Evolutionary conservation across 2,329 filamentous ascomycete species (phyloP), one percentile per base, ranked within the genome.

Genomic region (Diaporthe batatas): DNA sequence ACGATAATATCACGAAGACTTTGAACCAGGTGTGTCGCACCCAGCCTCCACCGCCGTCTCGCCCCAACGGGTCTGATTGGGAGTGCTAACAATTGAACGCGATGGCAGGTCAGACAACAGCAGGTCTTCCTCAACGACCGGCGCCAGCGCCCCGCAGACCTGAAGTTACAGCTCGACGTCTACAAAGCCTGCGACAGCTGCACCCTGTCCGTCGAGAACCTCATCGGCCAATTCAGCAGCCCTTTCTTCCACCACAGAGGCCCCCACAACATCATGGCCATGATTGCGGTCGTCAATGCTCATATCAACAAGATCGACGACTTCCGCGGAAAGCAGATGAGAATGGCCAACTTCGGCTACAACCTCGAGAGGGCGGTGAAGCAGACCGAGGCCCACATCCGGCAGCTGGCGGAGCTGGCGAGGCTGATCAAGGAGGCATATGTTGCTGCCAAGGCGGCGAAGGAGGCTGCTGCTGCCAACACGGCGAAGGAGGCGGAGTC

Each of bases 151-250:
- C 6, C 7, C 44, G 8, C 32, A 11, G 32, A 29, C 7, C 16
- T 2, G 1, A n/a, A 6, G 62, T 1, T 42, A 3, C 39, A 53
- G 32, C 16, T 5, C 12, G 29, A 53, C 14, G 18, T 67, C 11
- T 67, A 67, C 62, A 21, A 67, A 2, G 62, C 62, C 29, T 47
- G 47, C 29, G 62, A 67, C 32, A 7, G n/a, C 32, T 67, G 62
- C 32, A 67, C 32, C 14, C 21, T 67, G 3, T 5, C 62, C 25
- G 14, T 39, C 7, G 62, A 67, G 32, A 23, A 67, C n/a, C 62
- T 67, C 8, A 47, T 67, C n/a, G 32, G 62, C 1, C 29, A 53
- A 32, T 67, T 67, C 32, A 67, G 62, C n/a, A 53, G 47, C 7
- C 4, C 14, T 2, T 39, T 67, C 32, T 67, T 67, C 32, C 44